Evolutionary conservation across 108 stramenopile genomes (phyloP), one percentile per base, ranked within the genome.

Genomic region (Cyclotella distinguenda): DNA sequence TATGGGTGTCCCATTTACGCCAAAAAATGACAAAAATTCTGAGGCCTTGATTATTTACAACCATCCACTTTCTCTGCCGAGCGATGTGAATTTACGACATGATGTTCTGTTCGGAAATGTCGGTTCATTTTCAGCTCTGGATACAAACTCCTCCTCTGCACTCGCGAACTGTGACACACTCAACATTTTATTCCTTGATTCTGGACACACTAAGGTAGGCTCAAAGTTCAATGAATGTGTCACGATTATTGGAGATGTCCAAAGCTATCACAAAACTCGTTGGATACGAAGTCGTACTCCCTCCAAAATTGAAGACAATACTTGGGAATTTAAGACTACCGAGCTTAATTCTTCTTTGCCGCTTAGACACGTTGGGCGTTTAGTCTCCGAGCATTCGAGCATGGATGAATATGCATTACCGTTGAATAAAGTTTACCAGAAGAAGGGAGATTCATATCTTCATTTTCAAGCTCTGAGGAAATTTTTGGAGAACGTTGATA

Each of bases 401-500:
- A 18, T 72, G 1, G 47, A 59, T 31, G 39, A 68, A 42, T 72
- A 68, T 23, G 58, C n/a, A n/a, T n/a, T n/a, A n/a, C n/a, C n/a
- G n/a, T n/a, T n/a, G n/a, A n/a, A n/a, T n/a, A n/a, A n/a, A n/a
- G 61, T 36, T 6, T 63, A 28, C 77, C 77, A 27, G 42, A 48
- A 12, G 4, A 64, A 25, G 55, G 62, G 22, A 45, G 59, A 1
- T 15, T 64, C 5, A 36, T 76, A 1, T 31, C 44, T 6, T 27
- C 77, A 78, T 53, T 78, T 54, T 57, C 50, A 72, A 18, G 34
- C 66, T 40, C 27, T 78, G 39, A 25, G 23, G 11, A 68, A 11
- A 28, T 78, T 72, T 19, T 40, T 78, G n/a, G 71, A 74, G 59
- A 72, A 67, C 62, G 50, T 72, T 6, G 72, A 78, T 35, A 26